A percentile compares a stretch with the other conserved stretches of the same genome.
phyloP scores from a whole-genome alignment of 1,139 yeast genomes.

The Pichia sp. region DNA sequence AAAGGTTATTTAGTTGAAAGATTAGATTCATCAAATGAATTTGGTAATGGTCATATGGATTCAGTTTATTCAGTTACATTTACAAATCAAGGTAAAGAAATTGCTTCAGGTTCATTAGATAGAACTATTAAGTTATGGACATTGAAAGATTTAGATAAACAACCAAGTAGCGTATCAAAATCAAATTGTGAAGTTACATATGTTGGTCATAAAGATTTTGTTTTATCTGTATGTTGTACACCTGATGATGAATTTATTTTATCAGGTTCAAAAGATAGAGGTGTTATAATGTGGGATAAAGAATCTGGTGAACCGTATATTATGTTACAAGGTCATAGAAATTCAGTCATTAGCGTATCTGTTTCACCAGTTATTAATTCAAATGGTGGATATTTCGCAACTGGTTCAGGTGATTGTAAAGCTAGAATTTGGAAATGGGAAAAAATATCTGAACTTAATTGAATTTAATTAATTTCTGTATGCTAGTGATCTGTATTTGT shows the following conservation, averaged over 20 bases:
- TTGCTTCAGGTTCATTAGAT: constrained; percentile 92
- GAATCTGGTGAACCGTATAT: constrained; percentile 84
- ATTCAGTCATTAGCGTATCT: constrained; percentile 91
- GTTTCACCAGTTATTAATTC: constrained; percentile 52
- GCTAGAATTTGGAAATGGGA: constrained; percentile 93
- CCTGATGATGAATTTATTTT: constrained; percentile 89
- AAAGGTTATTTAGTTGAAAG: constrained; percentile 92
- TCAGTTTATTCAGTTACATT: constrained; percentile 94
- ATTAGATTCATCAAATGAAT: constrained; percentile 80
- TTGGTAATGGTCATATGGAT: constrained; percentile 92
- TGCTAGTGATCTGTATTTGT: background rate
- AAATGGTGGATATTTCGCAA: constrained; percentile 80
- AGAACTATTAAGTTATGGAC: constrained; percentile 97
- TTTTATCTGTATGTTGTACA: constrained; percentile 86
- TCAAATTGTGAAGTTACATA: constrained; percentile 86
- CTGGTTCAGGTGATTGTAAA: constrained; percentile 96
- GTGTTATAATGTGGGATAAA: constrained; percentile 97
- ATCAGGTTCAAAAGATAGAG: constrained; percentile 95
- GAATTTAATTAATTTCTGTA: background rate
- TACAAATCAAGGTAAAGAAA: constrained; percentile 85
- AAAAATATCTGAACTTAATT: constrained; percentile 15
- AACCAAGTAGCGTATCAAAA: constrained; percentile 34
- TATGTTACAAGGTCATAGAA: constrained; percentile 96
- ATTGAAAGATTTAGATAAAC: constrained; percentile 51
- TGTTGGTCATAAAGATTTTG: constrained; percentile 95